Percentiles rank a stretch among this genome's conserved stretches.
Evolutionary conservation across 495 filamentous ascomycete genomes (phyloP).

Genomic region (Platismatia glauca): DNA sequence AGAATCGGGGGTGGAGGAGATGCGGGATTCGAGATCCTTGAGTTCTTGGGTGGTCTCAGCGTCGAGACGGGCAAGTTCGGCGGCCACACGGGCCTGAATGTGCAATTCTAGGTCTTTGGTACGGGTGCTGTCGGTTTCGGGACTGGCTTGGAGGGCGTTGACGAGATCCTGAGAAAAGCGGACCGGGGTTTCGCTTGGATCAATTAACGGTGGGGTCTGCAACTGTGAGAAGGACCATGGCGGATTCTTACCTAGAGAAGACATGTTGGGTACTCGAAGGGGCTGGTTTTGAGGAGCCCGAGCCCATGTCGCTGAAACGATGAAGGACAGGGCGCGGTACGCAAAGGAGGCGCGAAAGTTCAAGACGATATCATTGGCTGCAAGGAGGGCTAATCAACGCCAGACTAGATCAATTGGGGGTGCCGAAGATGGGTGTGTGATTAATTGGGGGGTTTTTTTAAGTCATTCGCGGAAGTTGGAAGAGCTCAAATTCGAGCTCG

Average conservation of each 20-base stretch:
- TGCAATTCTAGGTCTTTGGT: conserved; percentile 74
- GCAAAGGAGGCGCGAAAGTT: no score
- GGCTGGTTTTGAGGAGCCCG: conserved; percentile 45
- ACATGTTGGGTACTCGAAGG: conserved; percentile 43
- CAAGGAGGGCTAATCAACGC: neutral
- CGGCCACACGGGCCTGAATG: conserved; percentile 77
- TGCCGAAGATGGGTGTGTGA: neutral
- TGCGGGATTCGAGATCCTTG: conserved; percentile 50
- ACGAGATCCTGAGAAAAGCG: conserved; percentile 80
- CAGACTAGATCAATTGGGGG: neutral
- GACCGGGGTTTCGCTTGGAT: conserved; percentile 63
- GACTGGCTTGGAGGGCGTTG: conserved; percentile 69
- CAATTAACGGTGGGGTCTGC: neutral
- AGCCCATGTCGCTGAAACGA: conserved; percentile 36
- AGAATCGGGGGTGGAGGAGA: conserved; percentile 34
- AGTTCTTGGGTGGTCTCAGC: conserved; percentile 48
- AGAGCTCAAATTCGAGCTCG: neutral
- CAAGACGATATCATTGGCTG: neutral
- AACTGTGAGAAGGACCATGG: neutral
- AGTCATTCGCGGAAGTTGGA: neutral
- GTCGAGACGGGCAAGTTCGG: conserved; percentile 71
- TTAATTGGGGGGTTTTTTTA: neutral
- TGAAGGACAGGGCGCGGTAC: neutral
- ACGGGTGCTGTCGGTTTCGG: conserved; percentile 80
- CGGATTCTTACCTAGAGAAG: conserved; percentile 38